phyloP scores from a whole-genome alignment of 192 early-diverging fungal species.

The Mortierella hygrophila region DNA sequence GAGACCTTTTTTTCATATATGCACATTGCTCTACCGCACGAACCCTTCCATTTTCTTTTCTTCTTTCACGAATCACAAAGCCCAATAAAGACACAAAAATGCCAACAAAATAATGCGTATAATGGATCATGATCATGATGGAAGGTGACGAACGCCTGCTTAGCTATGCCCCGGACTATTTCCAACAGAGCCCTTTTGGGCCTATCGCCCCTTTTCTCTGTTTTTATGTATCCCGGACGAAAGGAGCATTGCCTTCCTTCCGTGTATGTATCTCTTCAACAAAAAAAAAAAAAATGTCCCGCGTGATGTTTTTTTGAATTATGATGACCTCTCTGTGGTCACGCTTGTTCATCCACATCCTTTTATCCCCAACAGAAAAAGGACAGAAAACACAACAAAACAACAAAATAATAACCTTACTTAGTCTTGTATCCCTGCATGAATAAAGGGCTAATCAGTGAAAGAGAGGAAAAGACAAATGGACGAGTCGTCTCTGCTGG shows the following conservation, averaged over 20 bases:
- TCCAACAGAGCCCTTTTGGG: no score
- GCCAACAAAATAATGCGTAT: not conserved
- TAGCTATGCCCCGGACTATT: no score
- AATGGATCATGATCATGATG: not conserved
- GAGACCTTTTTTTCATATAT: not conserved
- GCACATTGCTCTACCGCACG: not conserved
- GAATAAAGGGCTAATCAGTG: not conserved
- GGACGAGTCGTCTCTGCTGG: not conserved
- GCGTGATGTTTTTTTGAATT: no score
- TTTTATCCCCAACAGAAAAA: conserved; percentile 4
- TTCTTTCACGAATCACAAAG: not conserved
- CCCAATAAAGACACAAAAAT: not conserved
- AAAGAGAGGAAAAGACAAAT: not conserved
- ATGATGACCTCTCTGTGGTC: no score
- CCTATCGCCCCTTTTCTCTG: no score
- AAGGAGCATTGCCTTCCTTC: no score
- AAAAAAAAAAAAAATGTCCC: no score
- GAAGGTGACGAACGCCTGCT: no score
- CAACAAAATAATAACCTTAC: not conserved
- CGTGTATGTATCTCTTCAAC: no score
- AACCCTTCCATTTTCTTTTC: not conserved
- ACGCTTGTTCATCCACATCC: no score
- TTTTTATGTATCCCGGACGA: no score
- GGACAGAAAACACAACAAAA: no score
- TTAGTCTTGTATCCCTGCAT: not conserved